Conservation (phyloP, 306 rosid species). For the Elaeagnus macrophylla region DNA sequence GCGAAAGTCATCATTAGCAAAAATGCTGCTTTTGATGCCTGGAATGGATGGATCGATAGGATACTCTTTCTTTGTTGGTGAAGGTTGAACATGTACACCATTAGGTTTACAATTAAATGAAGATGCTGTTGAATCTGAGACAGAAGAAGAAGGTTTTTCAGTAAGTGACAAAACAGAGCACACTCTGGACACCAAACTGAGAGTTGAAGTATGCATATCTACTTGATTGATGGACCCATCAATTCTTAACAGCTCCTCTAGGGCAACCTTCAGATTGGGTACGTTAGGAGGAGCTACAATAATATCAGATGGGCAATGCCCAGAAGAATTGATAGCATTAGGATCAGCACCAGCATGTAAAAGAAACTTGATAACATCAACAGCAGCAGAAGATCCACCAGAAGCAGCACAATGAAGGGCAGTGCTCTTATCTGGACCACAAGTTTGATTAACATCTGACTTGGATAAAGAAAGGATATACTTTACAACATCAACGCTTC, state of each 20-base stretch:
- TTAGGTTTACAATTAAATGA: too few species aligned
- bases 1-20: constrained; percentile 79
- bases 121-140: too few species aligned
- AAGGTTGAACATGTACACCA: neutral
- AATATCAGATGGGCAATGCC: too few species aligned
- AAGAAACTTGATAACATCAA: constrained; percentile 51
- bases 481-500: constrained; percentile 9
- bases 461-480: constrained; percentile 9
- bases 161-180: too few species aligned
- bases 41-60: constrained; percentile 18
- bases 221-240: constrained; percentile 28
- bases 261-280: too few species aligned
- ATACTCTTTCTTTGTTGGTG: constrained; percentile 6
- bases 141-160: too few species aligned
- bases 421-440: constrained; percentile 23
- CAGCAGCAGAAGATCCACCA: constrained; percentile 46
- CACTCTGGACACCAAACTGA: too few species aligned
- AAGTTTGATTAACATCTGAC: neutral
- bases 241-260: constrained; percentile 34
- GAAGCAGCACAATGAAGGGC: constrained; percentile 88
- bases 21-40: constrained; percentile 84
- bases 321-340: constrained; percentile 34
- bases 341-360: constrained; percentile 53
- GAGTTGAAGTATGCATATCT: neutral
- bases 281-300: too few species aligned